Conservation (phyloP, 345 rosid genomes). For the Geranium rotundifolium region DNA sequence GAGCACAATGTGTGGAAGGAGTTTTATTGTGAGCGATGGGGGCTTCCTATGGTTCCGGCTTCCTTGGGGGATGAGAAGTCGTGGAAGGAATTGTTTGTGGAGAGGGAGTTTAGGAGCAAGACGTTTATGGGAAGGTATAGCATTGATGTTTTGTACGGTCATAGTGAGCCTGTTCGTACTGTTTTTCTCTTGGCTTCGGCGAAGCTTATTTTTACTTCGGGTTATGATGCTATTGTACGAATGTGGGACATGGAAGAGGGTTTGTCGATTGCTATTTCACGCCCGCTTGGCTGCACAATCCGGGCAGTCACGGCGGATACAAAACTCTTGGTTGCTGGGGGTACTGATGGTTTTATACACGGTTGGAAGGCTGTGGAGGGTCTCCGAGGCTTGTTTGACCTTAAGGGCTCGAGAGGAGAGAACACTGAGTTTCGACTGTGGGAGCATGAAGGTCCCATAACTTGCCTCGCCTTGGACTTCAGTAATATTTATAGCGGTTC, state of each 20-base stretch:
- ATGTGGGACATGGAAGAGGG: conserved; percentile 95
- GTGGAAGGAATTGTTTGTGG: conserved; percentile 83
- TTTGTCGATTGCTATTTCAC: conserved; percentile 49
- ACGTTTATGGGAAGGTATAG: conserved; percentile 59
- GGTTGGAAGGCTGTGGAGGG: conserved; percentile 74
- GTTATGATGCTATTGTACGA: conserved; percentile 70
- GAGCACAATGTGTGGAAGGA: conserved; percentile 88
- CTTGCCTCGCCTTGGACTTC: conserved; percentile 65
- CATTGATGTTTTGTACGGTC: conserved; percentile 66
- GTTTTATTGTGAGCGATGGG: conserved; percentile 82
- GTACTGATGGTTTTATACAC: conserved; percentile 86
- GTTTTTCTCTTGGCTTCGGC: conserved; percentile 70
- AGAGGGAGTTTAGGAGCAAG: conserved; percentile 81
- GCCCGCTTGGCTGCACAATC: conserved; percentile 76
- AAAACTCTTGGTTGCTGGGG: conserved; percentile 73
- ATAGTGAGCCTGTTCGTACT: conserved; percentile 67
- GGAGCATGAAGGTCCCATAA: conserved; percentile 87
- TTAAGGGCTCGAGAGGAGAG: conserved; percentile 35
- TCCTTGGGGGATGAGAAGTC: conserved; percentile 38
- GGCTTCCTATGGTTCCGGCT: conserved; percentile 33
- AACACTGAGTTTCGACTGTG: conserved; percentile 55
- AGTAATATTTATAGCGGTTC: conserved; percentile 69
- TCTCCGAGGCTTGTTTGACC: conserved; percentile 52
- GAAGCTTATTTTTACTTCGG: conserved; percentile 73
- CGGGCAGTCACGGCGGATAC: conserved; percentile 74